These are phyloP conservation scores for Cymbidium sinense DNA, from an alignment of 106 monocot species.

Conservation along the genomic window DNA sequence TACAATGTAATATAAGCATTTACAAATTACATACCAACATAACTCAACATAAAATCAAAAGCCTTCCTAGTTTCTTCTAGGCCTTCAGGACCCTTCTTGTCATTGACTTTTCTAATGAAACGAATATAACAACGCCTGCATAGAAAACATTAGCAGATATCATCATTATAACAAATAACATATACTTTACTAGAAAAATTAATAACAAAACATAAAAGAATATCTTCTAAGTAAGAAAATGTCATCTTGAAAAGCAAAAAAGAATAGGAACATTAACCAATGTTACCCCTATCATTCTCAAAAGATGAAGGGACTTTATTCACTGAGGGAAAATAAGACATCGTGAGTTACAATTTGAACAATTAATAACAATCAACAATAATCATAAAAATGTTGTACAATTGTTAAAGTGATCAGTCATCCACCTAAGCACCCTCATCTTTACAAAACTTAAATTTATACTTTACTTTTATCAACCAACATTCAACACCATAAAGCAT, in stretches of 20 bases:
- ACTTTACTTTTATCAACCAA: too few relatives aligned
- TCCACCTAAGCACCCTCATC: too few relatives aligned
- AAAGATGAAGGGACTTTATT: too few relatives aligned
- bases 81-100: conserved; percentile 83
- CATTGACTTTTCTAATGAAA: conserved; percentile 84
- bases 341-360: too few relatives aligned
- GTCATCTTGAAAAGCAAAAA: background rate
- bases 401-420: too few relatives aligned
- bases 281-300: background rate
- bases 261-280: background rate
- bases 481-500: too few relatives aligned
- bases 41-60: conserved; percentile 92
- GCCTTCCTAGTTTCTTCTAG: conserved; percentile 89
- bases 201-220: background rate
- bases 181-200: background rate
- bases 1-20: conserved; percentile 5
- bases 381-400: too few relatives aligned
- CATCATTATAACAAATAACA: background rate
- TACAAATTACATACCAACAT: conserved; percentile 57
- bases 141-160: conserved; percentile 12
- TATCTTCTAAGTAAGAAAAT: background rate
- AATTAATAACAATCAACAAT: too few relatives aligned
- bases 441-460: too few relatives aligned
- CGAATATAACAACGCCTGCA: conserved; percentile 92
- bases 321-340: too few relatives aligned